Conservation (phyloP, 2,329 filamentous ascomycete species). For the Colletotrichum limetticola region DNA sequence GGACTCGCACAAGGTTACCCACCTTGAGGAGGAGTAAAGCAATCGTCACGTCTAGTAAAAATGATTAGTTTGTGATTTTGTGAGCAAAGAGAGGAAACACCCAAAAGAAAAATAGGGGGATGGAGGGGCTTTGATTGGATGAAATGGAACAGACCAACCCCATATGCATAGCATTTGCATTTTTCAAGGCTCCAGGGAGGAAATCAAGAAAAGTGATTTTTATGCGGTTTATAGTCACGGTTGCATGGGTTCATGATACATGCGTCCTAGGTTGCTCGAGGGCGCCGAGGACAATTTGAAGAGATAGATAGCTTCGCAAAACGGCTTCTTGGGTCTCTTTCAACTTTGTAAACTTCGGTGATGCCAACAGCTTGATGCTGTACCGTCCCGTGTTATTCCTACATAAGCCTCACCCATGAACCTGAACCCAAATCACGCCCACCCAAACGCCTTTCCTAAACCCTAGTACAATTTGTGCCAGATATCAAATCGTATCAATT, state of each 20-base stretch:
- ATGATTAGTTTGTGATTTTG: no score
- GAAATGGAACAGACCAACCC: background rate
- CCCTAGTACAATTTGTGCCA: background rate
- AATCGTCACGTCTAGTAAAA: background rate
- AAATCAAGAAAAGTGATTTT: slow-evolving; percentile 7
- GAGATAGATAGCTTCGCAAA: slow-evolving; percentile 14
- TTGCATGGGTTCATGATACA: slow-evolving; percentile 26
- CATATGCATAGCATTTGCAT: slow-evolving; percentile 27
- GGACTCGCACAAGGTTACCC: slow-evolving; percentile 53
- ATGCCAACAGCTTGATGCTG: no score
- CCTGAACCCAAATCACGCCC: background rate
- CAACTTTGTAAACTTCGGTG: no score
- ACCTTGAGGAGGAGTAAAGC: slow-evolving; percentile 61
- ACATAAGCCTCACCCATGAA: background rate
- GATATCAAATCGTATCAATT: background rate
- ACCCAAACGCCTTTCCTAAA: background rate
- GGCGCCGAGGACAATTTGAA: background rate
- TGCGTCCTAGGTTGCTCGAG: background rate
- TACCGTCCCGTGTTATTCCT: background rate
- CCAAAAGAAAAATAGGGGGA: background rate
- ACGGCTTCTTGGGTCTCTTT: slow-evolving; percentile 3
- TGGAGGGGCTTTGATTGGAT: background rate
- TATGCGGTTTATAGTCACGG: slow-evolving; percentile 13
- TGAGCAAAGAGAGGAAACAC: background rate
- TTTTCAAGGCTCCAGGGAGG: slow-evolving; percentile 2